Base-by-base conservation (phyloP, 129 eudicot species). In the Flaveria sonorensis region DNA sequence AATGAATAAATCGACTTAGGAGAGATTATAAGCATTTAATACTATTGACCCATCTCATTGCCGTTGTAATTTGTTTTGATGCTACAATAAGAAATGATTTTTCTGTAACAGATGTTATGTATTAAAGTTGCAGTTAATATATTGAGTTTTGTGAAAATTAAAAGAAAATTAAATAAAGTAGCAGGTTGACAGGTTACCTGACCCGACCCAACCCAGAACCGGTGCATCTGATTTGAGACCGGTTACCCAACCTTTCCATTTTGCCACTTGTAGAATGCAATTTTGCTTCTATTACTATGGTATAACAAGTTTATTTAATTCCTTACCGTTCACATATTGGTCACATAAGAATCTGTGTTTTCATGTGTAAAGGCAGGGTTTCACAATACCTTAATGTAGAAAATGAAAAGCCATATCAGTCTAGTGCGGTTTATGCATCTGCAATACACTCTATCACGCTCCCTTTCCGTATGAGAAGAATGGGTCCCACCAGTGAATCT, bases 341-440 rank as follows among this genome's bases (percentile, higher is more conserved):
- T 30, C 51, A 47, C 19, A 13, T 36, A 26, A 13, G 50, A 52
- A 51, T 63, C 19, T 0, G 67, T 45, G 42, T 78, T 40, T 77
- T 10, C 21, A 0, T 72, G 43, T 72, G 39, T 77, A 43, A 81
- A 93, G 97, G 96, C 68, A 77, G 77, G 84, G 85, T 82, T 81
- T 89, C 92, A 51, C 81, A 75, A 65, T 75, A 73, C 67, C 91
- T 95, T 21, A 53, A 69, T 70, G 10, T 95, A 71, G 77, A 95
- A 40, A 88, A 95, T 18, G 85, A 83, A 46, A 92, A 91, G 83
- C 81, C 79, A 23, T 95, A 87, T 81, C 96, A 95, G 71, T 76
- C 92, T 24, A 92, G 97, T 88, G 96, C 96, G 61, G 84, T 91
- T 53, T 95, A 91, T 79, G 99, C 99, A 63, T 90, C 97, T 82